These are phyloP conservation scores for Solanum sitiens DNA, from an alignment of 257 asterid genomes.

Conservation along the genomic window DNA sequence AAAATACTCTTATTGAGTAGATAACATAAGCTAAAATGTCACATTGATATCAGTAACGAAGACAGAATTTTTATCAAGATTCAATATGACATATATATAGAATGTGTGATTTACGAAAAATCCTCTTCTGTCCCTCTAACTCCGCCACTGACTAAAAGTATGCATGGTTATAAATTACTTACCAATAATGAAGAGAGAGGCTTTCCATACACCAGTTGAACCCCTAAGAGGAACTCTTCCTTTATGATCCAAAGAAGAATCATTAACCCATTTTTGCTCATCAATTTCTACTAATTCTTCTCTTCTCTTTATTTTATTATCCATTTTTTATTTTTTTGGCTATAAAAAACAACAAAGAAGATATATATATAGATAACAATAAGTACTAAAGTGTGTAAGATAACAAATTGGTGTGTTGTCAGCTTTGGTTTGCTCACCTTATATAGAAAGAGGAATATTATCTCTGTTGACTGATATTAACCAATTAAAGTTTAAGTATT, in stretches of 20 bases:
- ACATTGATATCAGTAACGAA: background rate
- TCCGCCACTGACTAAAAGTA: background rate
- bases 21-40: background rate
- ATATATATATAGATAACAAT: background rate
- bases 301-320: constrained; percentile 17
- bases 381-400: background rate
- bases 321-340: constrained; percentile 14
- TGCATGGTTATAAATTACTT: constrained; percentile 1
- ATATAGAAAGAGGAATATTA: constrained; percentile 15
- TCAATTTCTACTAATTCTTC: constrained; percentile 27
- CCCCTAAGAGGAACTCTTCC: constrained; percentile 63
- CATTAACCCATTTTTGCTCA: constrained; percentile 65
- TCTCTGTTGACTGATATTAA: background rate
- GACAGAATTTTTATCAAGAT: background rate
- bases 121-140: background rate
- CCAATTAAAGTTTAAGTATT: background rate
- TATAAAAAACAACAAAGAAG: background rate
- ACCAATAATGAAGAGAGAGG: constrained; percentile 83
- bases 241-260: constrained; percentile 58
- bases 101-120: background rate
- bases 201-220: constrained; percentile 90
- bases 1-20: background rate
- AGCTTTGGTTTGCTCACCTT: constrained; percentile 13
- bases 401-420: constrained; percentile 8
- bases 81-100: background rate